These are phyloP conservation scores for Rhynchospora tenuis DNA, from an alignment of 176 grass and related monocot genomes.

Conservation along the genomic window DNA sequence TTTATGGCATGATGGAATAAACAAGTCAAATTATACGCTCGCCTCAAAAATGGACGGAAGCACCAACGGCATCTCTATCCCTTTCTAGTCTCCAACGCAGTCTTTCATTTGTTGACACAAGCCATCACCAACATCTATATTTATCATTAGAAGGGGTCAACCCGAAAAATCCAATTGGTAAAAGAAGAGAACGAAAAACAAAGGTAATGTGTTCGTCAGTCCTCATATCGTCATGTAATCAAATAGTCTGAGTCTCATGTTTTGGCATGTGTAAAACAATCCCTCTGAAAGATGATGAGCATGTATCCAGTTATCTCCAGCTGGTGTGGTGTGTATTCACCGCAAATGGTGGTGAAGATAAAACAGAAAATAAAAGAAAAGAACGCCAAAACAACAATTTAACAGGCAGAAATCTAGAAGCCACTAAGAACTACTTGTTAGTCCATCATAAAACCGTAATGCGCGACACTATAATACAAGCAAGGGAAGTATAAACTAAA, in stretches of 20 bases:
- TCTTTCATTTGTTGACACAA: background rate
- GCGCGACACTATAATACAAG: background rate
- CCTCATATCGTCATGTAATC: no score
- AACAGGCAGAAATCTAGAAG: background rate
- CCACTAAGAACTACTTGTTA: background rate
- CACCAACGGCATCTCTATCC: background rate
- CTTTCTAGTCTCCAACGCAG: background rate
- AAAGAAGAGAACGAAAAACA: background rate
- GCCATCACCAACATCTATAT: background rate
- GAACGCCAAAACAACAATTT: background rate
- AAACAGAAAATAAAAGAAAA: background rate
- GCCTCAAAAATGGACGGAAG: background rate
- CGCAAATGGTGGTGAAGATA: background rate
- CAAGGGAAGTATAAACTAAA: background rate
- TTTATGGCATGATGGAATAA: background rate
- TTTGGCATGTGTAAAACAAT: no score
- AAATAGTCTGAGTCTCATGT: no score
- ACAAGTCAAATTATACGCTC: background rate
- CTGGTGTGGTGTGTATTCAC: background rate
- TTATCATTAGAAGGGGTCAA: background rate
- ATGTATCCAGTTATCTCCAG: no score
- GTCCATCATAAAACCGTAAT: constrained; percentile 1
- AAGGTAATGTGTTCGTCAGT: no score
- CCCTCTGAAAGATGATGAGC: no score
- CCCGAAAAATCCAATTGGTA: background rate